Evolutionary conservation across 2,329 filamentous ascomycete genomes (phyloP).

Genomic region (Stagonosporopsis tanaceti): DNA sequence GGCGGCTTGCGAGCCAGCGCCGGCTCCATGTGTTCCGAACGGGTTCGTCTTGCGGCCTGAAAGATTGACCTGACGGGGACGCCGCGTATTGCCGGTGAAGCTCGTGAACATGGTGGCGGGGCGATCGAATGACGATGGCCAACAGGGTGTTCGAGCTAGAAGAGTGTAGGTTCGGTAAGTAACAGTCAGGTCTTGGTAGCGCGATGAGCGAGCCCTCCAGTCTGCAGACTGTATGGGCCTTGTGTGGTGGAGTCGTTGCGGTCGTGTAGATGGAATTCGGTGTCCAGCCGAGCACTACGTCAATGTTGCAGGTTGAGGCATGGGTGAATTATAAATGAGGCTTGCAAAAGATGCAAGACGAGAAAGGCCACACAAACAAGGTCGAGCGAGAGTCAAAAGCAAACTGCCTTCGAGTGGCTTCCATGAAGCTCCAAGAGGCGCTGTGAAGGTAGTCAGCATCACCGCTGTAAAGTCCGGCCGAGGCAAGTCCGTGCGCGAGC

Average conservation of each 20-base stretch:
- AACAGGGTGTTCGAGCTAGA: background rate
- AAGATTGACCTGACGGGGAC: slow-evolving; percentile 90
- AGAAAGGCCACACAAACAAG: background rate
- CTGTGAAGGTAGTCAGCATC: slow-evolving; percentile 17
- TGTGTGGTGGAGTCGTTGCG: background rate
- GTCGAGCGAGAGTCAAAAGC: slow-evolving; percentile 8
- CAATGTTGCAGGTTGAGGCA: slow-evolving; percentile 7
- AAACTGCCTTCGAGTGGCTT: slow-evolving; percentile 27
- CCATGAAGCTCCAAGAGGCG: slow-evolving; percentile 22
- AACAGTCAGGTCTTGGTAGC: background rate
- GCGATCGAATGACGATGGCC: background rate
- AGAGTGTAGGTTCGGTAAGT: too few species aligned
- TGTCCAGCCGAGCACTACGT: slow-evolving; percentile 14
- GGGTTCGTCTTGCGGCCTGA: slow-evolving; percentile 84
- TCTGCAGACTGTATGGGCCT: slow-evolving; percentile 19
- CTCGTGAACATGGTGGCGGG: slow-evolving; percentile 77
- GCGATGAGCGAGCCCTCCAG: slow-evolving; percentile 11
- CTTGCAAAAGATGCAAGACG: background rate
- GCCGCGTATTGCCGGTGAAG: slow-evolving; percentile 87
- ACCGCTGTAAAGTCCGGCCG: slow-evolving; percentile 16
- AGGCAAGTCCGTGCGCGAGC: slow-evolving; percentile 16
- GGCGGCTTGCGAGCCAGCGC: slow-evolving; percentile 74
- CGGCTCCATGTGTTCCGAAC: slow-evolving; percentile 71
- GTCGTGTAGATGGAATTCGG: slow-evolving; percentile 10
- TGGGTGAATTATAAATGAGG: background rate